These are phyloP conservation scores for Pseudoneurospora amorphoporcata DNA, from an alignment of 495 filamentous ascomycete genomes.

Conservation along the genomic window DNA sequence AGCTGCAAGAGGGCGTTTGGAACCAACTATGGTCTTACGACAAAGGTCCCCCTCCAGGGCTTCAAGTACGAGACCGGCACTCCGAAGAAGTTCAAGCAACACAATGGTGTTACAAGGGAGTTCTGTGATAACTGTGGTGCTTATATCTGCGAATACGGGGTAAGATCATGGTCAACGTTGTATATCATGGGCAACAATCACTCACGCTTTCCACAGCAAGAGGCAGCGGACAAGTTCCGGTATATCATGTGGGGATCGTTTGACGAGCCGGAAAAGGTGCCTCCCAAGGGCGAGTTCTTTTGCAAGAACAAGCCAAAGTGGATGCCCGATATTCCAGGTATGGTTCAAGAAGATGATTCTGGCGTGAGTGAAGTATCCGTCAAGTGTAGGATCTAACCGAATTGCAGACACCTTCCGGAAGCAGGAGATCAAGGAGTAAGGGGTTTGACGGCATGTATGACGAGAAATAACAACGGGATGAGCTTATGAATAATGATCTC, in stretches of 20 bases:
- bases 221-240: slow-evolving; percentile 45
- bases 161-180: slow-evolving; percentile 14
- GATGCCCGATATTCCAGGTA: slow-evolving; percentile 54
- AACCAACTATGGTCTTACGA: slow-evolving; percentile 51
- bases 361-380: neutral
- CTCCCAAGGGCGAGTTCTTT: slow-evolving; percentile 63
- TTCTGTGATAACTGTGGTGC: slow-evolving; percentile 56
- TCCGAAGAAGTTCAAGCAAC: slow-evolving; percentile 16
- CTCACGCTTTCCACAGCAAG: slow-evolving; percentile 26
- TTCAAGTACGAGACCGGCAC: slow-evolving; percentile 14
- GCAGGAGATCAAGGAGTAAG: slow-evolving; percentile 44
- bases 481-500: slow-evolving; percentile 1
- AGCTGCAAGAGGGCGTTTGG: slow-evolving; percentile 58
- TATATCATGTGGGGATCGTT: slow-evolving; percentile 56
- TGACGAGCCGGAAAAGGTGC: slow-evolving; percentile 49
- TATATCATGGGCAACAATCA: neutral
- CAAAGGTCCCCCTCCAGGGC: slow-evolving; percentile 35
- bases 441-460: neutral
- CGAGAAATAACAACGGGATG: neutral
- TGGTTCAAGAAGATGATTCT: slow-evolving; percentile 10
- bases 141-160: slow-evolving; percentile 54
- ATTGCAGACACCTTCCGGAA: slow-evolving; percentile 48
- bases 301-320: slow-evolving; percentile 46
- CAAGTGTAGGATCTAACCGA: slow-evolving; percentile 2
- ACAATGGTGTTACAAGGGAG: slow-evolving; percentile 35